Conservation (phyloP, 1,284 basidiomycete genomes). For the Ceratobasidium papillatum region DNA sequence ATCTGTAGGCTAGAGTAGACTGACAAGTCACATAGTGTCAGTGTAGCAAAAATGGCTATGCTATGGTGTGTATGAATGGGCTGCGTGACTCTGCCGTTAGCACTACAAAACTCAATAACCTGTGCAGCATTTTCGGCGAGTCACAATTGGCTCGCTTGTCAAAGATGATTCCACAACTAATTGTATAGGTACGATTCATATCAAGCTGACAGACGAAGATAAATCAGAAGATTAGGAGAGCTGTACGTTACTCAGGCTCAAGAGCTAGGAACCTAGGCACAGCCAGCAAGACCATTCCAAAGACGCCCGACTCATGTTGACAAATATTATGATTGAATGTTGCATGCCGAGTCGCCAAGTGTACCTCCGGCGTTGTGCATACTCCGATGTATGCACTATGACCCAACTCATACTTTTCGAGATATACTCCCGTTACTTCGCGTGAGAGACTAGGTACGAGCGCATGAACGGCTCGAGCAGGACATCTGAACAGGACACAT, state of each 20-base stretch:
- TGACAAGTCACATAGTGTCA: conserved; percentile 49
- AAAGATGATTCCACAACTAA: background rate
- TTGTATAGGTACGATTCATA: conserved; percentile 11
- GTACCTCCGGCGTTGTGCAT: background rate
- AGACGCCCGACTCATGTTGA: too few relatives aligned
- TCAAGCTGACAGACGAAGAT: conserved; percentile 37
- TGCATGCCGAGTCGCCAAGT: background rate
- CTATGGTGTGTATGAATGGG: conserved; percentile 50
- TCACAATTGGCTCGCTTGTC: background rate
- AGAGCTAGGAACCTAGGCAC: conserved; percentile 46
- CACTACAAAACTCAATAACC: background rate
- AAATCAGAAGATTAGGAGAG: conserved; percentile 32
- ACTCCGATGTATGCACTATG: background rate
- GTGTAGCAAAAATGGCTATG: conserved; percentile 53
- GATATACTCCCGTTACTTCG: background rate
- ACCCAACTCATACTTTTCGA: background rate
- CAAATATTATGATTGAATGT: background rate
- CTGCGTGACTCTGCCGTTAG: background rate
- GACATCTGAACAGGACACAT: background rate
- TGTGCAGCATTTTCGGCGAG: background rate
- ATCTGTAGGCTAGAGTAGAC: conserved; percentile 48
- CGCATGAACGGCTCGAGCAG: background rate
- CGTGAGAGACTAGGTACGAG: background rate
- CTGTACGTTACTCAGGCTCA: conserved; percentile 15
- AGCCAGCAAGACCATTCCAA: background rate